A percentile compares a stretch with the other conserved stretches of the same genome.
Conservation (phyloP, 1,284 basidiomycete species). For the Salmacisia buchloeana region DNA sequence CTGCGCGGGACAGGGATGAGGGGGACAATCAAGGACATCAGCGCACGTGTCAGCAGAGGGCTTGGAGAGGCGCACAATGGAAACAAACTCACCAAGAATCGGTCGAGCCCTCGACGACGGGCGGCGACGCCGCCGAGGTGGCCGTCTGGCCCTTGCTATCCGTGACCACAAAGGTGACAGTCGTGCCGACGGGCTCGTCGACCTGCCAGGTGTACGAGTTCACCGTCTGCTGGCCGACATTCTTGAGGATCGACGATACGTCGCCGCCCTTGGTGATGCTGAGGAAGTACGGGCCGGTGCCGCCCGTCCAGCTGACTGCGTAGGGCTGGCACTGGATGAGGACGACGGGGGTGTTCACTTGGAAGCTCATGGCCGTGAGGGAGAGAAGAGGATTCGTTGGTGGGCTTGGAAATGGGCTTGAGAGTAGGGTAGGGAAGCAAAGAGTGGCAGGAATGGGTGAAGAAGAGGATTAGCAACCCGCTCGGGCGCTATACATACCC, state of each 20-base stretch:
- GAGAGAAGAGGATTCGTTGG: neutral
- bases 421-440: neutral
- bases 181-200: conserved; percentile 15
- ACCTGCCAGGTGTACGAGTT: neutral
- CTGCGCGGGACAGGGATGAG: too few relatives aligned
- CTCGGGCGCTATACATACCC: too few relatives aligned
- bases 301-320: conserved; percentile 24
- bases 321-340: conserved; percentile 34
- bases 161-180: conserved; percentile 21
- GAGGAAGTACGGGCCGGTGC: neutral
- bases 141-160: conserved; percentile 17
- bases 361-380: neutral
- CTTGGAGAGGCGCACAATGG: too few relatives aligned
- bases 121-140: conserved; percentile 18
- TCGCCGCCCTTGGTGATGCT: conserved; percentile 4
- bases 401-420: too few relatives aligned
- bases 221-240: neutral
- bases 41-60: too few relatives aligned
- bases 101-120: conserved; percentile 20
- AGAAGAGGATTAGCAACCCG: neutral
- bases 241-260: neutral
- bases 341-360: conserved; percentile 28
- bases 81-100: conserved; percentile 17
- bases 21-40: too few relatives aligned
- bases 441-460: neutral